Base-by-base conservation (phyloP, 2,329 filamentous ascomycete genomes). In the Aspergillus pseudoglaucus region DNA sequence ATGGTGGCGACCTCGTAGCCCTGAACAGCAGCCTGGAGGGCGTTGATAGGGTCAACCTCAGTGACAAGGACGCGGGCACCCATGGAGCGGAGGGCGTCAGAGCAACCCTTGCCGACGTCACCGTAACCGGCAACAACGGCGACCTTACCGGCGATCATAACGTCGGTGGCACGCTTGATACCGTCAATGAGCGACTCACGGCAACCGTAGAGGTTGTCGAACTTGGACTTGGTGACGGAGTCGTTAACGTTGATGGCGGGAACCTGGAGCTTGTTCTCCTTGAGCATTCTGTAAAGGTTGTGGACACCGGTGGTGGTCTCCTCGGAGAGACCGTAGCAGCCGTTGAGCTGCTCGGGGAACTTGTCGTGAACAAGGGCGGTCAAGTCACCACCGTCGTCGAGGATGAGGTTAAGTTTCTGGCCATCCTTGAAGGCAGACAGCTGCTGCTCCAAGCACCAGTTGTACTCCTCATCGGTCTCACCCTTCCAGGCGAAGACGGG, bases 121-220 rank as follows among this genome's bases (percentile, higher is more conserved):
- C 91, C 91, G 80, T 86, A 98, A 73, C 93, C 93, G 66, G 93
- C 93, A 61, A 98, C 93, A 61, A 97, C 90, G 59, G 88, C 90
- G 66, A 96, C 84, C 87, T 98, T 97, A 74, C 93, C 93, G 69
- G 93, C 93, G 81, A 97, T 91, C 93, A 98, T 98, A 76, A 97
- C 93, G 80, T 98, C 91, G 74, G 93, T 98, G 65, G 93, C 91
- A 79, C 91, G 91, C 88, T 97, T 98, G 85, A 98, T 97, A 74
- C 93, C 93, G 74, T 98, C 93, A 67, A 98, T 85, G 65, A 98
- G 87, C 57, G 91, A 96, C 81, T 97, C 93, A 72, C 90, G 86
- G 89, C 93, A 97, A 70, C 93, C 91, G 83, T 97, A 98, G 59
- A 97, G 79, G 85, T 98, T 98, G 84, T 97, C 93, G 74, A 98